Conservation (phyloP, 108 stramenopile genomes). For the Aureococcus anophagefferens region DNA sequence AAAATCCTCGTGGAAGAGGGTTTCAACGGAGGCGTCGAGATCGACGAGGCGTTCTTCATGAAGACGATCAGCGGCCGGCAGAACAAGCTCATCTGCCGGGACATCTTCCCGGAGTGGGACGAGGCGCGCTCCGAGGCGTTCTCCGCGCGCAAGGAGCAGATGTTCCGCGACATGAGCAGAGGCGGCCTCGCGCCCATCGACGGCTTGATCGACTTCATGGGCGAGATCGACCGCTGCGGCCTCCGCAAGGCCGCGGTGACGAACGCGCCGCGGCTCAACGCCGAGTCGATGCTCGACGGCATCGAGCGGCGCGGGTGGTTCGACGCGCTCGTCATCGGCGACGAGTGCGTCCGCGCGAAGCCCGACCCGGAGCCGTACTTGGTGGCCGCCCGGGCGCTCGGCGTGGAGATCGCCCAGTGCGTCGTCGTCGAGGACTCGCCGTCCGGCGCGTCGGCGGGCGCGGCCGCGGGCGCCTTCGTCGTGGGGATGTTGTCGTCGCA, state of each 20-base stretch:
- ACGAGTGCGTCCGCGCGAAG: slow-evolving; percentile 23
- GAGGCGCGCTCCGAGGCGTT: slow-evolving; percentile 7
- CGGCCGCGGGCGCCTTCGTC: slow-evolving; percentile 22
- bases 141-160: slow-evolving; percentile 13
- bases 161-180: slow-evolving; percentile 12
- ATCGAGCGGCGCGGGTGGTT: slow-evolving; percentile 10
- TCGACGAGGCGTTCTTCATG: slow-evolving; percentile 21
- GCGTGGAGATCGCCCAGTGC: slow-evolving; percentile 3
- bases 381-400: slow-evolving; percentile 10
- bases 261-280: slow-evolving; percentile 29
- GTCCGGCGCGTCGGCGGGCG: slow-evolving; percentile 24
- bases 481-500: slow-evolving; percentile 19
- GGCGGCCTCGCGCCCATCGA: too few species aligned
- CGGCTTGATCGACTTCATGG: too few species aligned
- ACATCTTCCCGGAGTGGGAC: slow-evolving; percentile 20
- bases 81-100: slow-evolving; percentile 16
- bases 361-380: slow-evolving; percentile 26
- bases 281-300: slow-evolving; percentile 18
- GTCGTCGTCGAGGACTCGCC: slow-evolving; percentile 32
- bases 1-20: slow-evolving; percentile 17
- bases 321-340: slow-evolving; percentile 18
- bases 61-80: slow-evolving; percentile 14
- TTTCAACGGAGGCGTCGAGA: slow-evolving; percentile 16
- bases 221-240: slow-evolving; percentile 7
- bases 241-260: slow-evolving; percentile 17